A percentile compares a stretch with the other conserved stretches of the same genome.
These are phyloP conservation scores for Geotrichum cucujoidarum DNA, from an alignment of 1,139 yeast species.

Conservation along the genomic window DNA sequence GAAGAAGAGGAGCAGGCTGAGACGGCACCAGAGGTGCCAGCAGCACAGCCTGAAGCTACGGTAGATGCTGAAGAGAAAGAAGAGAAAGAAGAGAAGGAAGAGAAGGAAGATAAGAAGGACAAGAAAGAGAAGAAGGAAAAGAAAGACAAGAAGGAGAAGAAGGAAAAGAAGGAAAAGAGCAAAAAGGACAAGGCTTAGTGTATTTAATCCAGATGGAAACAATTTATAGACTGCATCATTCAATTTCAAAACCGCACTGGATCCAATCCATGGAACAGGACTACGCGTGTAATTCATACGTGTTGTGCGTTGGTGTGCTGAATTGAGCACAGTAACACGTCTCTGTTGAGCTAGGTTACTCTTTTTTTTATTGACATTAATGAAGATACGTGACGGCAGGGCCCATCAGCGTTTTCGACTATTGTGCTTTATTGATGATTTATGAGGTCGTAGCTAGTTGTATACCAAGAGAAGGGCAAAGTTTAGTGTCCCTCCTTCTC, in stretches of 20 bases:
- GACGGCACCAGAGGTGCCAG: constrained; percentile 21
- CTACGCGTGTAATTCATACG: too few species aligned
- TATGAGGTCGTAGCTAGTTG: too few species aligned
- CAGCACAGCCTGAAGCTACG: not conserved
- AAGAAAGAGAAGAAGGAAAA: constrained; percentile 10
- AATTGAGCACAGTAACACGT: too few species aligned
- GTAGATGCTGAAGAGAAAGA: constrained; percentile 16
- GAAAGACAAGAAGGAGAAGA: constrained; percentile 5
- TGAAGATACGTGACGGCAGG: too few species aligned
- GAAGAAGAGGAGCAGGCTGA: constrained; percentile 23
- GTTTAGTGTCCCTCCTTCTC: constrained; percentile 42
- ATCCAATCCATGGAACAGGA: too few species aligned
- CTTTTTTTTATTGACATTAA: too few species aligned
- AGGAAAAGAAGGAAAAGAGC: constrained; percentile 1
- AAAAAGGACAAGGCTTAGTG: constrained; percentile 9
- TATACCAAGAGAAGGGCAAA: too few species aligned
- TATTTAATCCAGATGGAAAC: not conserved
- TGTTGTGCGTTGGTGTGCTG: too few species aligned
- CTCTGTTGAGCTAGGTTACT: too few species aligned
- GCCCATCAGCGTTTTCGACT: too few species aligned
- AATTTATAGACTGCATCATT: not conserved
- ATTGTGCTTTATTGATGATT: too few species aligned
- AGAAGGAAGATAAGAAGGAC: constrained; percentile 4
- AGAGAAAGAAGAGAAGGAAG: constrained; percentile 11
- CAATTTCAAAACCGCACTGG: too few species aligned